Base-by-base conservation (phyloP, 2,329 filamentous ascomycete genomes). In the Rhinocladiella mackenziei region DNA sequence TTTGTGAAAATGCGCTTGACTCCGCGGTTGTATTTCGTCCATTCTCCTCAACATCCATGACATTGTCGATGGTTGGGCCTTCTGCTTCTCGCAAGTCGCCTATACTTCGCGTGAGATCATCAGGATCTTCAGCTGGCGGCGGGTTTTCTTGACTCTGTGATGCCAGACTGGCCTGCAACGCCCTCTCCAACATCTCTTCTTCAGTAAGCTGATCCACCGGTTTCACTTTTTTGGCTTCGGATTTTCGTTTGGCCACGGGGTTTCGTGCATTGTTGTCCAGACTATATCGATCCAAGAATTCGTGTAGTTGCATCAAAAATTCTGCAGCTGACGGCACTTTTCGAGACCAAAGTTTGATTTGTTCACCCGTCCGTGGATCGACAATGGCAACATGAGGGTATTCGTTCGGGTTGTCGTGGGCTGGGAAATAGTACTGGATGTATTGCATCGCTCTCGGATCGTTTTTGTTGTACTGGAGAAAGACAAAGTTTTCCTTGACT, bases 221-320 rank as follows among this genome's bases (percentile, higher is more conserved):
- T 42, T 86, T 74, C 39, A 78, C 74, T 60, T 83, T 83, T 33
- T 78, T 72, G 43, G 76, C 75, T 60, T 88, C 84, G 2, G 81
- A 75, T 64, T 86, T 87, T 41, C 83, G 73, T 62, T 81, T 84
- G 17, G 88, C 84, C 3, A 98, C 88, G 0, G 92, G 92, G 60
- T 98, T 98, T 69, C 94, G 94, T 62, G 84, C 91, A 59, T 87
- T 84, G 32, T 80, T 79, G 20, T 85, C 87, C 38, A 98, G 73
- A 61, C 89, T 96, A 69, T 97, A 98, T 17, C 92, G 81, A 62
- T 97, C 92, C n/a, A 98, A 77, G 58, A 98, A 98, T 65, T 97
- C 91, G 60, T 88, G 86, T 2, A 98, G 75, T 61, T 96, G 87
- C 60, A 89, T 87, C 49, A 94, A 78, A 57, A 98, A 97, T 10